phyloP scores from a whole-genome alignment of 2,329 filamentous ascomycete species.

The Phoma sp. region DNA sequence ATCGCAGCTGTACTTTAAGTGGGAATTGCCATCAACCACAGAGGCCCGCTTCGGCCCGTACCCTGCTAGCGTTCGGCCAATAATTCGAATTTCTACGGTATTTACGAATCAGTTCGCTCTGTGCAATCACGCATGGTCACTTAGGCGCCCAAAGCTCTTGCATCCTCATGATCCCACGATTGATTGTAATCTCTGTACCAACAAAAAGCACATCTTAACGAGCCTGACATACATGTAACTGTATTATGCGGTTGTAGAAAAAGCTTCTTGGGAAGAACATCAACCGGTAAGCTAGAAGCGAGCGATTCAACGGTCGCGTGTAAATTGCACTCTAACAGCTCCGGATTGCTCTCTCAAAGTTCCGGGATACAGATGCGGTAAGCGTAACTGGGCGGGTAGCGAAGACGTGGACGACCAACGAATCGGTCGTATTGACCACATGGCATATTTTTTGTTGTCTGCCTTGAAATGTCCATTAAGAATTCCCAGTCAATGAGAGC shows the following conservation, averaged over 20 bases:
- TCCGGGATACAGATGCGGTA: slow-evolving; percentile 1
- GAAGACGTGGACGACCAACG: not conserved
- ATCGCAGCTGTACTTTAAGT: too few species aligned
- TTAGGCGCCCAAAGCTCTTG: not conserved
- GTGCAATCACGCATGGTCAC: not conserved
- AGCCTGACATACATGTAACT: not conserved
- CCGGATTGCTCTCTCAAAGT: too few species aligned
- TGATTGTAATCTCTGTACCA: not conserved
- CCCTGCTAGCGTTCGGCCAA: too few species aligned
- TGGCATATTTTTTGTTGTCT: not conserved
- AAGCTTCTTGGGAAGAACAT: not conserved
- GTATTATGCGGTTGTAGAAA: not conserved
- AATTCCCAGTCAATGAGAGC: not conserved
- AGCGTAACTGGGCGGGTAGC: not conserved
- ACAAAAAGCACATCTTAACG: not conserved
- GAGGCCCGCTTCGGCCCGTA: too few species aligned
- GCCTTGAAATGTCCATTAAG: not conserved
- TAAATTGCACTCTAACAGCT: too few species aligned
- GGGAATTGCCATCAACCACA: too few species aligned
- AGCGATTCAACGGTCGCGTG: not conserved
- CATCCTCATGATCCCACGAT: not conserved
- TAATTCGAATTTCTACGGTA: too few species aligned
- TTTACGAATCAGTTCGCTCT: not conserved
- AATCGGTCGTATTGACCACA: not conserved
- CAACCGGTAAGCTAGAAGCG: slow-evolving; percentile 2